phyloP scores from a whole-genome alignment of 1,284 basidiomycete genomes.

The Cerioporus squamosus region DNA sequence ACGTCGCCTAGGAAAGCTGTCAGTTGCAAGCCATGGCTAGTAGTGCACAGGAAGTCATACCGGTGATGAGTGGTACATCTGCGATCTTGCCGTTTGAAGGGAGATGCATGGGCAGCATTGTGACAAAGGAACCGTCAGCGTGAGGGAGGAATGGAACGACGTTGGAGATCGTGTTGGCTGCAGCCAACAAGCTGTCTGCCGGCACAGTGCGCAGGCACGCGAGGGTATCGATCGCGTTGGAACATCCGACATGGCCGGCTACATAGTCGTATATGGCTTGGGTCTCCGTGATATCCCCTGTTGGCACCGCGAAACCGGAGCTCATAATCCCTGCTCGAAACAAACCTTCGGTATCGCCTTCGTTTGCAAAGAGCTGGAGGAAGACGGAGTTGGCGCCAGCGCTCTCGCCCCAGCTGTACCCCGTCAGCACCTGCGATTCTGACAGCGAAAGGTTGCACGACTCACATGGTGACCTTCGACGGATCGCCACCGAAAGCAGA shows the following conservation, averaged over 20 bases:
- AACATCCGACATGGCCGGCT: constrained; percentile 36
- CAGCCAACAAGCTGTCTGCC: not conserved
- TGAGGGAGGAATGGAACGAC: not conserved
- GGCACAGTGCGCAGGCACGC: not conserved
- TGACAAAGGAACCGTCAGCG: constrained; percentile 39
- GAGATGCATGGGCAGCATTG: constrained; percentile 31
- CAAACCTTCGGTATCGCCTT: constrained; percentile 36
- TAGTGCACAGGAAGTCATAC: not conserved
- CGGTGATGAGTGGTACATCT: constrained; percentile 37
- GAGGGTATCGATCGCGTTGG: not conserved
- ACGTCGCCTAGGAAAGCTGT: constrained; percentile 22
- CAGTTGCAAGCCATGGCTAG: not conserved
- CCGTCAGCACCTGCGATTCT: no score
- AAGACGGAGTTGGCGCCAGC: constrained; percentile 43
- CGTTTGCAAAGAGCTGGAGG: constrained; percentile 37
- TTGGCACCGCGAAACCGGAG: constrained; percentile 39
- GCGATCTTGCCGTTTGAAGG: constrained; percentile 34
- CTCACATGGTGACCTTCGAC: constrained; percentile 32
- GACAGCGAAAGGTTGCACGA: constrained; percentile 30
- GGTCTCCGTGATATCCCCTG: constrained; percentile 32
- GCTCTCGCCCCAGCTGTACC: constrained; percentile 43
- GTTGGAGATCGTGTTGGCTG: not conserved
- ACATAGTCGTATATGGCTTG: constrained; percentile 41
- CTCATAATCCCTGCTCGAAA: constrained; percentile 42
- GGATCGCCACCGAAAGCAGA: constrained; percentile 43